Evolutionary conservation across 495 filamentous ascomycete genomes (phyloP), one percentile per base, ranked within the genome.

Genomic region (Bryoglossum gracile): DNA sequence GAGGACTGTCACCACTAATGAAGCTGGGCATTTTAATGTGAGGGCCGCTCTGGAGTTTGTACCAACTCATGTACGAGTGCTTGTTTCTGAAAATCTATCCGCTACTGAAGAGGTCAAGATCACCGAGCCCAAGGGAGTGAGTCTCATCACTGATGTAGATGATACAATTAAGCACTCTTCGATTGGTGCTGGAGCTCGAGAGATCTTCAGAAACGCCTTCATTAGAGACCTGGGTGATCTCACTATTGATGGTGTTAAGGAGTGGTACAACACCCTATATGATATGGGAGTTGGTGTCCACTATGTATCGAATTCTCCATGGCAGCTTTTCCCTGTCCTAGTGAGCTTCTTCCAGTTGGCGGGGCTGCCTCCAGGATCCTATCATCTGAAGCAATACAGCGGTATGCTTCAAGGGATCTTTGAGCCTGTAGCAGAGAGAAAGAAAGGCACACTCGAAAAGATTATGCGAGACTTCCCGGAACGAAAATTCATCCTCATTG

Each of bases 361-460:
- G 8, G 85, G 86, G 5, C 68, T 99, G 11, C 92, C 92, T 0
- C 78, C 77, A 9, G 92, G 90, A 1, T 92, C 88, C 0, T 84
- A 95, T 56, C 94, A 99, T 59, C 64, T 99, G 55, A 99, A 99
- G 65, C 85, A 90, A 45, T 99, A 97, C 65, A 82, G 74, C 42
- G 92, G 92, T 23, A 92, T 97, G 86, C 71, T 99, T 1, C 89
- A 95, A 65, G 92, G 92, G 0, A 95, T 99, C 34, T 96, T 99
- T 54, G 92, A 99, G 65, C 94, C 92, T 16, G 92, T 94, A 2
- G 88, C 91, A 0, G 92, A 97, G 65, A 71, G 90, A 35, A 99
- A 99, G 68, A 91, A 87, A 62, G 80, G 80, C 0, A 84, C 84
- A 0, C 68, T 99, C 1, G 89, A 95, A 53, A 83, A 77, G 52